Conservation (phyloP, 106 monocot species). For the Phalaenopsis equestris region DNA sequence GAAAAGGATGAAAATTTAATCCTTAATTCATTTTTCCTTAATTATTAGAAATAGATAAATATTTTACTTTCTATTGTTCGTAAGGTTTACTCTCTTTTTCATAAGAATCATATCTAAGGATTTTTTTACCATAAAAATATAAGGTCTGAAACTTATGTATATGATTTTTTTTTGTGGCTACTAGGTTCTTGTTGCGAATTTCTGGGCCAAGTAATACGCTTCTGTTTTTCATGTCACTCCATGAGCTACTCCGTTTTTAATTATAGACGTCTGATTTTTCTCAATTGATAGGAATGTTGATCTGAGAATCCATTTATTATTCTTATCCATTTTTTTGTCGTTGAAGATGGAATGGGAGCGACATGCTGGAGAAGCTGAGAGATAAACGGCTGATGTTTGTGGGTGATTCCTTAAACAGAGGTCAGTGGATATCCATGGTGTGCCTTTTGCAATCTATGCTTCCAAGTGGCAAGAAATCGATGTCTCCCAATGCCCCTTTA, state of each 20-base stretch:
- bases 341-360: slow-evolving; percentile 64
- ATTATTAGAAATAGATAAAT: not conserved
- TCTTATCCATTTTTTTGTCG: slow-evolving; percentile 4
- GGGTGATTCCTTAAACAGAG: slow-evolving; percentile 78
- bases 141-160: not conserved
- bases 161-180: not conserved
- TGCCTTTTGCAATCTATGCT: slow-evolving; percentile 67
- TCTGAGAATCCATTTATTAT: not conserved
- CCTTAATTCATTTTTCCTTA: not conserved
- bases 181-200: no score
- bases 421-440: slow-evolving; percentile 88
- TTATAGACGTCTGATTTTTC: not conserved
- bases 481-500: slow-evolving; percentile 65
- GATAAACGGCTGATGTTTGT: slow-evolving; percentile 79
- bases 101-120: not conserved
- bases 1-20: not conserved
- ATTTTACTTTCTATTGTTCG: not conserved
- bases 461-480: slow-evolving; percentile 60
- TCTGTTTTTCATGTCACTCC: not conserved
- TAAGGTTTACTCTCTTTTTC: not conserved
- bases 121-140: not conserved
- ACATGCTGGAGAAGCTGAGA: slow-evolving; percentile 78
- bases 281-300: not conserved
- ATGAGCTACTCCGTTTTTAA: not conserved
- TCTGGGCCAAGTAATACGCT: not conserved